Evolutionary conservation across 768 basidiomycete species (phyloP).

Genomic region (Steccherinum ochraceum): DNA sequence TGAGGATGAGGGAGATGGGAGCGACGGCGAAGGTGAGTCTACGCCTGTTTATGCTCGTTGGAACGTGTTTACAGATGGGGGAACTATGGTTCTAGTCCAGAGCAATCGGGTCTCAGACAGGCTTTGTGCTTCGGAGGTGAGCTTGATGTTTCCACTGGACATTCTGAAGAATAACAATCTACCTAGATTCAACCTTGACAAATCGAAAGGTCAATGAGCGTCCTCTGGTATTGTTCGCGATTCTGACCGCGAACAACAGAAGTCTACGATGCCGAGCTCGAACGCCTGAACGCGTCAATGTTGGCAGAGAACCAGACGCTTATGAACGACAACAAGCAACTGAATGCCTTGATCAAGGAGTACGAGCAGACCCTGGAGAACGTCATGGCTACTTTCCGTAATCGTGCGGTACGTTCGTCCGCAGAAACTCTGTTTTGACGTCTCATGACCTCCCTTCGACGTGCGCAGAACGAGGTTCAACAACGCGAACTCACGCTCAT

Average conservation of each 20-base stretch:
- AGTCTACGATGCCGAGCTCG: constrained; percentile 83
- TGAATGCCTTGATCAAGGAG: constrained; percentile 86
- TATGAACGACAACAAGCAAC: constrained; percentile 93
- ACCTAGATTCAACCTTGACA: constrained; percentile 80
- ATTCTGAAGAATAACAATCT: no score
- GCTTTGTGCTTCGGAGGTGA: constrained; percentile 82
- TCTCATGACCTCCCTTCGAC: neutral
- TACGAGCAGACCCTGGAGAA: constrained; percentile 95
- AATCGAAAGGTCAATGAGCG: constrained; percentile 60
- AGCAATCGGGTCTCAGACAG: constrained; percentile 84
- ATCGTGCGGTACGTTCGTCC: constrained; percentile 68
- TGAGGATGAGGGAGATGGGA: neutral
- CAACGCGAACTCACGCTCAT: constrained; percentile 86
- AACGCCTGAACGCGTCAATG: constrained; percentile 80
- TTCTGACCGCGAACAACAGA: constrained; percentile 40
- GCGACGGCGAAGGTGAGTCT: neutral
- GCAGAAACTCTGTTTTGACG: neutral
- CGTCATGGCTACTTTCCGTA: constrained; percentile 89
- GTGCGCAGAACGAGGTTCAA: constrained; percentile 92
- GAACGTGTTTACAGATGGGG: neutral
- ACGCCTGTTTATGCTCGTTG: no score
- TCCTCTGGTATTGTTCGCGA: constrained; percentile 4
- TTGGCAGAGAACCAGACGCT: constrained; percentile 77
- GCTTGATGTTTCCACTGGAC: constrained; percentile 17
- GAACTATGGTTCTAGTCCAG: constrained; percentile 59